Base-by-base conservation (phyloP, 2,329 filamentous ascomycete genomes). In the Xylaria sp. region DNA sequence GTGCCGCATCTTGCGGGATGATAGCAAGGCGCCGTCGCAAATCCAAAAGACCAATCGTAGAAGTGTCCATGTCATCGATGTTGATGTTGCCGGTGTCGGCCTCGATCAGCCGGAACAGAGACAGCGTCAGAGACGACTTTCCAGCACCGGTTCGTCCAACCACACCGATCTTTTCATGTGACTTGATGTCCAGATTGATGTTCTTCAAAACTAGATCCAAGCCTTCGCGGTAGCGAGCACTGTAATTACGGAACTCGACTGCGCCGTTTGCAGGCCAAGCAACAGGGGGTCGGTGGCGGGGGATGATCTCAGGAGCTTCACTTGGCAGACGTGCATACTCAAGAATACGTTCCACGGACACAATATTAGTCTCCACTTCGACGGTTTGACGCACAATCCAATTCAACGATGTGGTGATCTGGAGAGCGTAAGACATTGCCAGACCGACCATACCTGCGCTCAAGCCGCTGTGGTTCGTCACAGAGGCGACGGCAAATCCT, bases 281-380 rank as follows among this genome's bases (percentile, higher is more conserved):
- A 64, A 91, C 90, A 8, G 91, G 87, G 47, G 94, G 93, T 53
- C 93, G 83, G 72, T 90, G 88, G 75, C 91, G 89, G 70, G 90
- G 89, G 68, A 97, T 89, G 66, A 97, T 91, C 73, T 99, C 94
- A 6, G 92, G 91, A 54, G 94, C 93, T 78, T 99, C 94, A 74
- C 89, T 94, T 30, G 93, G 92, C 64, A 99, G 82, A 54, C 84
- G 83, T 59, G 93, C 91, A 76, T 99, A 99, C 75, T 99, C 95
- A 54, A 99, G 86, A 52, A 99, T 92, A 71, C 94, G 89, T 81
- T 99, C 94, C 44, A 99, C 94, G 8, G 93, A 96, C 51, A 99
- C 93, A 70, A 99, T 99, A 76, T 99, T 99, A n/a, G 93, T 97
- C 80, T 99, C 95, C n/a, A 99, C 94, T 75, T 99, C 95, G 39